Conservation (phyloP, 768 basidiomycete genomes). For the Boletus pseudo-olivaceus region DNA sequence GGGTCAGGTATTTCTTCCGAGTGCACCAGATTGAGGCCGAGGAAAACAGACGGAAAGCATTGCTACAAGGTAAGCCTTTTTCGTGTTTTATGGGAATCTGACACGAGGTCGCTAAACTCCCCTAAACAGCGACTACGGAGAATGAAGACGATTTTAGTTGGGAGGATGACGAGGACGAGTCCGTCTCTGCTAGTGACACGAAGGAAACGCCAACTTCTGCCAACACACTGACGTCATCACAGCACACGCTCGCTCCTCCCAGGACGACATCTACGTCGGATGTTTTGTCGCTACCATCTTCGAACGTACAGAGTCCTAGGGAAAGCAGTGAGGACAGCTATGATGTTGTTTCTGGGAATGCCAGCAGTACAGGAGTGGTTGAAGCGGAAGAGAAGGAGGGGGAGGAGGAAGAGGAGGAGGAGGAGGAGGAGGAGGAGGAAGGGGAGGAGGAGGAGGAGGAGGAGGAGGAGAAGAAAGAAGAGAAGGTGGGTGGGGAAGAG, state of each 20-base stretch:
- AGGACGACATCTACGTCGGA: slow-evolving; percentile 16
- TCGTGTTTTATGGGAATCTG: background rate
- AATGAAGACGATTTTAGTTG: slow-evolving; percentile 88
- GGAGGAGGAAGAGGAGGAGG: slow-evolving; percentile 36
- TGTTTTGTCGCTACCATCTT: slow-evolving; percentile 28
- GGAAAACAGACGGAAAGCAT: slow-evolving; percentile 71
- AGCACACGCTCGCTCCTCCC: slow-evolving; percentile 25
- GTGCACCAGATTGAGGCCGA: slow-evolving; percentile 76
- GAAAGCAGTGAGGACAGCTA: slow-evolving; percentile 65
- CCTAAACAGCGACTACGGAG: slow-evolving; percentile 49
- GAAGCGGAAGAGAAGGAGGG: slow-evolving; percentile 30
- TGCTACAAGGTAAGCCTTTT: slow-evolving; percentile 58
- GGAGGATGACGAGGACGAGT: slow-evolving; percentile 89
- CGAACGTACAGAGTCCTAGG: slow-evolving; percentile 42
- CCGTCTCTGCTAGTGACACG: slow-evolving; percentile 15
- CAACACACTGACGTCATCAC: slow-evolving; percentile 18
- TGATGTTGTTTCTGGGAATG: slow-evolving; percentile 59
- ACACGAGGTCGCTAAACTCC: slow-evolving; percentile 2
- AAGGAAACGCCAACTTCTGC: slow-evolving; percentile 1
- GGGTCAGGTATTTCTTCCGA: slow-evolving; percentile 90
- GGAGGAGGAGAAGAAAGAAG: slow-evolving; percentile 14
- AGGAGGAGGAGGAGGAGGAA: background rate
- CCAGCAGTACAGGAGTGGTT: slow-evolving; percentile 36
- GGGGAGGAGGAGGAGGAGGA: slow-evolving; percentile 29
- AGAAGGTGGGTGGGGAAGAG: slow-evolving; percentile 15